Base-by-base conservation (phyloP, 2,329 filamentous ascomycete species). In the Microsporum audouinii region DNA sequence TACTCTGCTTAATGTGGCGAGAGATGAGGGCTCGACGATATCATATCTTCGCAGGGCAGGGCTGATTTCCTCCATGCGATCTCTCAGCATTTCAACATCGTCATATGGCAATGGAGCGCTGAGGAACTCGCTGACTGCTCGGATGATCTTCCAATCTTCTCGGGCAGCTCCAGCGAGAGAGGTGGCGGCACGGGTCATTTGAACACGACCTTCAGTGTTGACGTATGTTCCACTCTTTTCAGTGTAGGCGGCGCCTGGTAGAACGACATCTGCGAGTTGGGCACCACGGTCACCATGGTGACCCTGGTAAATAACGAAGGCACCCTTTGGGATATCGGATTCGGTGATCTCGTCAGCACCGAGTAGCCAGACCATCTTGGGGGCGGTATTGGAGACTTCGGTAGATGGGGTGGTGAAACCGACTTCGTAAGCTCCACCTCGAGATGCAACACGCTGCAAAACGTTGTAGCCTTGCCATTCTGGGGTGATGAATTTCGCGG, bases 381-480 rank as follows among this genome's bases (percentile, higher is more conserved):
- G 87, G 72, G 86, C 88, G 57, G 89, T 92, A 73, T 89, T 82
- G 41, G 91, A 88, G 65, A 95, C 89, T 66, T 85, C 83, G 1
- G 85, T 77, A 14, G 90, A 96, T 57, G 91, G 89, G 12, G 90
- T 87, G 39, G 89, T 89, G 77, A 96, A 99, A 70, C 94, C 94
- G 69, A 99, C 85, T 77, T 99, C 94, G 72, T 91, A 99, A 63
- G 94, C 94, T 72, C 91, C 94, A 41, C 88, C 88, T 68, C 92
- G 87, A 64, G 94, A 96, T 63, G 94, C 94, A 64, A 90, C 88
- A 66, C 92, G 86, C 78, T 99, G 94, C 59, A 99, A 86, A 63
- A 99, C 86, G 74, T 96, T 99, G 82, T 92, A 99, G 63, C 92
- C 94, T 74, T 96, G 94, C 91, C 95, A 97, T 75, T 96, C 91